A percentile compares a stretch with the other conserved stretches of the same genome.
These are phyloP conservation scores for Gracilaria gracilis DNA, from an alignment of 23 red algal species.

Conservation along the genomic window DNA sequence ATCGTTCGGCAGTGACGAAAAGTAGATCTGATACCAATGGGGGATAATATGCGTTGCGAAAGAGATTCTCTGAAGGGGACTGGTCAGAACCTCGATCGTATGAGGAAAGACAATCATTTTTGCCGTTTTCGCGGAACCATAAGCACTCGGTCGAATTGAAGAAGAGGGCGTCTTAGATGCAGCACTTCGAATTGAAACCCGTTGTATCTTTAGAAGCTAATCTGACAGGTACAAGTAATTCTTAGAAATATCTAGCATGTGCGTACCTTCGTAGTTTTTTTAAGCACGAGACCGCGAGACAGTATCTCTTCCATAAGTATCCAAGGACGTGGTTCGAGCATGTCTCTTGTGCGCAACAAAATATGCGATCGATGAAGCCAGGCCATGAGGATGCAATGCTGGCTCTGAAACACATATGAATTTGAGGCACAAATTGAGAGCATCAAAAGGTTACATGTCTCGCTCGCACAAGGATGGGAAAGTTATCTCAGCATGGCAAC, in stretches of 20 bases:
- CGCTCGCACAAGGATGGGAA: background rate
- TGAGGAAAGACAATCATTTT: background rate
- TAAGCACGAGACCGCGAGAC: constrained; percentile 1
- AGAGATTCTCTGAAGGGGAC: background rate
- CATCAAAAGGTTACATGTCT: background rate
- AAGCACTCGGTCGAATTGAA: background rate
- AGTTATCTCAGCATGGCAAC: constrained; percentile 18
- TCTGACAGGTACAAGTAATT: constrained; percentile 8
- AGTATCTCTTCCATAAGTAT: background rate
- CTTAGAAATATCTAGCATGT: constrained; percentile 19
- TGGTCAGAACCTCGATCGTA: background rate
- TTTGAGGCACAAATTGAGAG: background rate
- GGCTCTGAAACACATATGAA: constrained; percentile 3
- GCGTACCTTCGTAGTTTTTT: background rate
- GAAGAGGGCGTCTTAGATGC: background rate
- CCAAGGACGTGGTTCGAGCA: background rate
- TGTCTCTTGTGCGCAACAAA: background rate
- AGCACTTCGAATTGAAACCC: constrained; percentile 30
- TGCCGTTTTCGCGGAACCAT: background rate
- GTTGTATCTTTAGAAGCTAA: constrained; percentile 6
- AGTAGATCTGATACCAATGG: background rate
- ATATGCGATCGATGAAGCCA: background rate
- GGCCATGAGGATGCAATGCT: background rate
- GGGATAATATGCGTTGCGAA: background rate
- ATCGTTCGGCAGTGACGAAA: background rate